phyloP scores from a whole-genome alignment of 257 asterid genomes.

The Primulina eburnea region DNA sequence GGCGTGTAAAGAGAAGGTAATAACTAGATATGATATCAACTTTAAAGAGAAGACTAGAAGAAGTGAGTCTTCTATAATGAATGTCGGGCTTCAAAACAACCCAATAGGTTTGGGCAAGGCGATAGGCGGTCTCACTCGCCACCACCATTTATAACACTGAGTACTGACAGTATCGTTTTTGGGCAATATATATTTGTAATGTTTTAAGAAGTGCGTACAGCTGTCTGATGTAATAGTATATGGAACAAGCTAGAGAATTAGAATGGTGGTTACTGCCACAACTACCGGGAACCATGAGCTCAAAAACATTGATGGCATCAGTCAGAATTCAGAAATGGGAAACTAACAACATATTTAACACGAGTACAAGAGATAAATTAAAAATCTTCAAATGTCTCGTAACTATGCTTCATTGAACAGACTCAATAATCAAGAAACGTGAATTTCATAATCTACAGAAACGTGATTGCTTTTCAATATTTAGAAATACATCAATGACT shows the following conservation, averaged over 20 bases:
- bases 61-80: too few species aligned
- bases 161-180: too few species aligned
- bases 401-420: neutral
- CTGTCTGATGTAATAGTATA: neutral
- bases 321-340: constrained; percentile 7
- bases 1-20: too few species aligned
- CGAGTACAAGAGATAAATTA: constrained; percentile 6
- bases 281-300: neutral
- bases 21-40: too few species aligned
- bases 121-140: too few species aligned
- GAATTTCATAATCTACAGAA: constrained; percentile 10
- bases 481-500: neutral
- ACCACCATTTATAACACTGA: too few species aligned
- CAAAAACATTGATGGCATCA: neutral
- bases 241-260: neutral
- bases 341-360: constrained; percentile 1
- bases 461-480: neutral
- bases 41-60: too few species aligned
- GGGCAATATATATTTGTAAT: too few species aligned
- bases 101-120: too few species aligned
- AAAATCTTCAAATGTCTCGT: constrained; percentile 1
- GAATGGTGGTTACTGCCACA: neutral
- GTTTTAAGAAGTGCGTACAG: too few species aligned
- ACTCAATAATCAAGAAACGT: constrained; percentile 3
- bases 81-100: too few species aligned